phyloP scores from a whole-genome alignment of 495 filamentous ascomycete genomes.

The Penicillium steckii region DNA sequence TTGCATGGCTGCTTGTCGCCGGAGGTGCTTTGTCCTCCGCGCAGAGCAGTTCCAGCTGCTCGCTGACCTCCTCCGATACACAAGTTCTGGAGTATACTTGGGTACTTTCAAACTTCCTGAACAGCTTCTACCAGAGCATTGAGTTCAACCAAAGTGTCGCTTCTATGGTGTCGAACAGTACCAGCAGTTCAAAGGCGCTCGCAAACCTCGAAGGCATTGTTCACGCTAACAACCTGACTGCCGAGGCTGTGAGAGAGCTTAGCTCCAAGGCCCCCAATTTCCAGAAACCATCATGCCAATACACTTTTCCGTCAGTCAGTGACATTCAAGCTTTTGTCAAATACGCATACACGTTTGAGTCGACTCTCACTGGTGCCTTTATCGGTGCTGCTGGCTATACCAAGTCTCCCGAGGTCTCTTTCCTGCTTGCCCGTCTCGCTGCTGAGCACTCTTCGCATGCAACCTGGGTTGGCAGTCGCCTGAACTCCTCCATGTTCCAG shows the following conservation, averaged over 20 bases:
- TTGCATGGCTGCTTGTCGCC: conserved; percentile 18
- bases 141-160: conserved; percentile 28
- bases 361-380: conserved; percentile 25
- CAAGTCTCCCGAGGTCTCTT: conserved; percentile 32
- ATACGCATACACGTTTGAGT: conserved; percentile 26
- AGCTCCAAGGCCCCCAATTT: conserved; percentile 15
- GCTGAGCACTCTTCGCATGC: conserved; percentile 29
- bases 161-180: conserved; percentile 16
- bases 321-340: conserved; percentile 15
- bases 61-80: conserved; percentile 19
- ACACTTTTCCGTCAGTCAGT: conserved; percentile 6
- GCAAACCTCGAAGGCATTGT: conserved; percentile 28
- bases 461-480: conserved; percentile 24
- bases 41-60: conserved; percentile 14
- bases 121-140: conserved; percentile 23
- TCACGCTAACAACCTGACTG: conserved; percentile 24
- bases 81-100: conserved; percentile 27
- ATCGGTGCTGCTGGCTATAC: conserved; percentile 34
- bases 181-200: conserved; percentile 11
- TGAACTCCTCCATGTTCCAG: conserved; percentile 22
- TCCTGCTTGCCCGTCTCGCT: conserved; percentile 33
- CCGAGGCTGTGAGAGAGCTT: conserved; percentile 25
- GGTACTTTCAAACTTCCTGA: conserved; percentile 24
- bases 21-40: conserved; percentile 15
- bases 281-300: conserved; percentile 22